A percentile compares a stretch with the other conserved stretches of the same genome.
Conservation (phyloP, 2,329 filamentous ascomycete genomes). For the Colletotrichum lindemuthianum region DNA sequence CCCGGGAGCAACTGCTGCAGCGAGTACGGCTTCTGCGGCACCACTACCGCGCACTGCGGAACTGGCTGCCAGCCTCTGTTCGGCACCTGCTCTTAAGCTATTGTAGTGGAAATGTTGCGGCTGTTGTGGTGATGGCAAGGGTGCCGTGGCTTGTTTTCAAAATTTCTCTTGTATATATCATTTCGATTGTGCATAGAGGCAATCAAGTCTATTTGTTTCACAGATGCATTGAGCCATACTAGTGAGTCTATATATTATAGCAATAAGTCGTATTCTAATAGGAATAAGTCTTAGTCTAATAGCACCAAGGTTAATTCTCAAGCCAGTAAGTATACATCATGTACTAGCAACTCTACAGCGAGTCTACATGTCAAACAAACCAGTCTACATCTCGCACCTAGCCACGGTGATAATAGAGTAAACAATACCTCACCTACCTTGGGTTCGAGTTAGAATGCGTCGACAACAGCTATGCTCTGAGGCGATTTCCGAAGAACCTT, state of each 20-base stretch:
- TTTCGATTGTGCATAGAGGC: slow-evolving; percentile 15
- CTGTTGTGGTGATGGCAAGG: not conserved
- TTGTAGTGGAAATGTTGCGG: not conserved
- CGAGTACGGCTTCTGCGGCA: slow-evolving; percentile 38
- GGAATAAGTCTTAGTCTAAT: no score
- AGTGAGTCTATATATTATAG: not conserved
- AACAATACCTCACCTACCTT: no score
- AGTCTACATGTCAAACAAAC: no score
- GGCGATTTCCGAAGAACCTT: no score
- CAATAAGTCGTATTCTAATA: no score
- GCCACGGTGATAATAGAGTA: no score
- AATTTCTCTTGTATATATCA: slow-evolving; percentile 12
- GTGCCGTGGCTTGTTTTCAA: not conserved
- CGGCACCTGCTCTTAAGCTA: slow-evolving; percentile 23
- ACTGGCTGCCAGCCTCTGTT: slow-evolving; percentile 32
- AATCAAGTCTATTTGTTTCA: slow-evolving; percentile 26
- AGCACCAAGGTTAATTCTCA: no score
- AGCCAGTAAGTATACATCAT: no score
- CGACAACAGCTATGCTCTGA: no score
- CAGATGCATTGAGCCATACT: not conserved
- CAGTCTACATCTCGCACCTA: no score
- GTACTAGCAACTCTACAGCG: no score
- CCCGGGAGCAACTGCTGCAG: slow-evolving; percentile 36
- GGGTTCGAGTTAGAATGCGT: no score
- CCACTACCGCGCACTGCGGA: slow-evolving; percentile 37